Percentiles rank a stretch among this genome's conserved stretches.
These are phyloP conservation scores for Dendrobium nobile DNA, from an alignment of 106 monocot species.

Conservation along the genomic window DNA sequence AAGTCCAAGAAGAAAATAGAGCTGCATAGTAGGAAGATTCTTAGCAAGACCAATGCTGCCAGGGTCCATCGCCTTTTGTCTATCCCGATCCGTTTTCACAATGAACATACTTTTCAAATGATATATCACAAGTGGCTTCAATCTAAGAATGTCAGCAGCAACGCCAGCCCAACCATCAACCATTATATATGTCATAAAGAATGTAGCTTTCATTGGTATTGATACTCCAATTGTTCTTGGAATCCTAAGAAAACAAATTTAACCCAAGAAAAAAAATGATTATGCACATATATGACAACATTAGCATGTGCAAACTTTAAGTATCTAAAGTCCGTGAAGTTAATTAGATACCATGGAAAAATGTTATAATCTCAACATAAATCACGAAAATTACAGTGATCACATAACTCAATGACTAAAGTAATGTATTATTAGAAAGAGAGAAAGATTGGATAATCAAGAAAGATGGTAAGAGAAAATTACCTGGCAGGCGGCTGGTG, in stretches of 20 bases:
- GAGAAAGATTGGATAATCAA: background rate
- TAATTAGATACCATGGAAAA: too few relatives aligned
- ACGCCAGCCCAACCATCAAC: conserved; percentile 92
- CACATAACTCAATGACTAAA: too few relatives aligned
- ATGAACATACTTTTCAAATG: conserved; percentile 78
- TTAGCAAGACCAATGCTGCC: conserved; percentile 55
- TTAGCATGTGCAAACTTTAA: too few relatives aligned
- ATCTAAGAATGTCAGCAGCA: conserved; percentile 72
- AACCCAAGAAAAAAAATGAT: too few relatives aligned
- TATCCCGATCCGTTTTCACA: conserved; percentile 83
- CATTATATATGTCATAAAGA: conserved; percentile 94
- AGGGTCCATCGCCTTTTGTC: conserved; percentile 80
- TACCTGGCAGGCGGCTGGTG: conserved; percentile 36
- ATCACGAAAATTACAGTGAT: too few relatives aligned
- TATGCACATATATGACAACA: too few relatives aligned
- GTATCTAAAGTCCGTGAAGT: too few relatives aligned
- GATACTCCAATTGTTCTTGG: conserved; percentile 82
- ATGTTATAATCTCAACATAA: too few relatives aligned
- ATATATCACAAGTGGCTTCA: conserved; percentile 69
- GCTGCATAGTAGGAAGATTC: conserved; percentile 56
- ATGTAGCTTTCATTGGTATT: conserved; percentile 98
- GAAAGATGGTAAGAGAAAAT: conserved; percentile 1
- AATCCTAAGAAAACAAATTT: conserved; percentile 34
- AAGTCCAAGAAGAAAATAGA: conserved; percentile 87
- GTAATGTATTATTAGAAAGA: too few relatives aligned